These are phyloP conservation scores for Colletotrichum ledebouriae DNA, from an alignment of 2,329 filamentous ascomycete genomes.

Conservation along the genomic window DNA sequence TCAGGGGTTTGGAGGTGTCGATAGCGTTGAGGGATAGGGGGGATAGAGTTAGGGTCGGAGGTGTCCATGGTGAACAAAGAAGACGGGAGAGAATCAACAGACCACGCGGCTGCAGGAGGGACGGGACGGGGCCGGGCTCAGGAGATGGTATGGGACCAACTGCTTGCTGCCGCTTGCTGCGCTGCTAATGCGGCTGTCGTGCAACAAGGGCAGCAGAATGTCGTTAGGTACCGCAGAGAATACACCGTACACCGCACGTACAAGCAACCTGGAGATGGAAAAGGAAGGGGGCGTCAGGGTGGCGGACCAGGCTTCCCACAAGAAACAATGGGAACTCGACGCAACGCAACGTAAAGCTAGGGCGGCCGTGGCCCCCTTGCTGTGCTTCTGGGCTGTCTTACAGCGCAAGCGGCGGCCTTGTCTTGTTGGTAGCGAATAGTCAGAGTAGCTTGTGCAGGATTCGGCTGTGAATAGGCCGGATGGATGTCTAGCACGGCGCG, in stretches of 20 bases:
- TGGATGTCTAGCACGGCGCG: conserved; percentile 5
- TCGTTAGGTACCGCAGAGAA: conserved; percentile 19
- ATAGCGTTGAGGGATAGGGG: conserved; percentile 43
- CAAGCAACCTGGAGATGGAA: conserved; percentile 18
- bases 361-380: conserved; percentile 30
- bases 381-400: conserved; percentile 18
- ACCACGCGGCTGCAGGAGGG: conserved; percentile 33
- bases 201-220: conserved; percentile 26
- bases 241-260: conserved; percentile 16
- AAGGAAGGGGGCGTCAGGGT: conserved; percentile 22
- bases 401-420: conserved; percentile 18
- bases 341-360: conserved; percentile 23
- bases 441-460: background rate
- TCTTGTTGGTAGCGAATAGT: conserved; percentile 4
- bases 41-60: conserved; percentile 37
- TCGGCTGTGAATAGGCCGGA: conserved; percentile 12
- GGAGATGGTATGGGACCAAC: conserved; percentile 31
- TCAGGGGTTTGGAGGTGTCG: conserved; percentile 42
- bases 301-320: conserved; percentile 26
- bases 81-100: conserved; percentile 20
- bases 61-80: conserved; percentile 40
- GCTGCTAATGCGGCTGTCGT: conserved; percentile 15
- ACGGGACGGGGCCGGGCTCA: conserved; percentile 31
- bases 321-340: conserved; percentile 31
- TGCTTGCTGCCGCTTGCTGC: conserved; percentile 18